phyloP scores from a whole-genome alignment of 129 eudicot species.

The Escallonia rubra region DNA sequence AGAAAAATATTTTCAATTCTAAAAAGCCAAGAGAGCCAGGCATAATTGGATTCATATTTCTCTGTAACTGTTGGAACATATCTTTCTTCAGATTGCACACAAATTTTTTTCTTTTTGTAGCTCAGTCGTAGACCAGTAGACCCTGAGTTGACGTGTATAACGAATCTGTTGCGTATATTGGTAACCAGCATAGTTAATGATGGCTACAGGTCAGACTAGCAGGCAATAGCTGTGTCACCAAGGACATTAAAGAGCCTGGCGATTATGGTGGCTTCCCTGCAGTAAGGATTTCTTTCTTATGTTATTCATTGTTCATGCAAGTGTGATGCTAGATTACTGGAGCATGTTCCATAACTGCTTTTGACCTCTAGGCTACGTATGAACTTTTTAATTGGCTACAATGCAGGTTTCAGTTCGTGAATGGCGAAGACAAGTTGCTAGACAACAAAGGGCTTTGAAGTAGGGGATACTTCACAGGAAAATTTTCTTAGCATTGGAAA shows the following conservation, averaged over 20 bases:
- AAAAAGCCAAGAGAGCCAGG: too few species aligned
- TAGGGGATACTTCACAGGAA: neutral
- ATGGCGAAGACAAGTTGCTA: conserved; percentile 78
- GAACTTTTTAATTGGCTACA: neutral
- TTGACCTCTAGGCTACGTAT: neutral
- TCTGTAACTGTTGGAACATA: too few species aligned
- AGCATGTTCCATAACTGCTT: neutral
- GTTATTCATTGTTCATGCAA: neutral
- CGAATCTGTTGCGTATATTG: conserved; percentile 1
- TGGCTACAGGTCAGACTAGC: conserved; percentile 78
- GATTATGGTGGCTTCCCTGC: conserved; percentile 98
- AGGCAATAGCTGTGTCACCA: conserved; percentile 84
- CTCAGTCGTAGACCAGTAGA: too few species aligned
- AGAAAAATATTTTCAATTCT: too few species aligned
- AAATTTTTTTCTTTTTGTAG: too few species aligned
- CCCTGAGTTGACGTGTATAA: neutral
- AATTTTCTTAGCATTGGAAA: too few species aligned
- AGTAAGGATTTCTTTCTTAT: conserved; percentile 38
- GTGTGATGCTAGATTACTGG: neutral
- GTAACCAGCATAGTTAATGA: neutral
- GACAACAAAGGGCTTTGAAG: conserved; percentile 23
- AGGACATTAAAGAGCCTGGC: conserved; percentile 73
- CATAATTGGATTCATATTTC: too few species aligned
- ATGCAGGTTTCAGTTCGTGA: conserved; percentile 63
- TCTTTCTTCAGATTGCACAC: too few species aligned